Evolutionary conservation across 495 filamentous ascomycete genomes (phyloP), one percentile per base, ranked within the genome.

Genomic region (Patellaria atrata): DNA sequence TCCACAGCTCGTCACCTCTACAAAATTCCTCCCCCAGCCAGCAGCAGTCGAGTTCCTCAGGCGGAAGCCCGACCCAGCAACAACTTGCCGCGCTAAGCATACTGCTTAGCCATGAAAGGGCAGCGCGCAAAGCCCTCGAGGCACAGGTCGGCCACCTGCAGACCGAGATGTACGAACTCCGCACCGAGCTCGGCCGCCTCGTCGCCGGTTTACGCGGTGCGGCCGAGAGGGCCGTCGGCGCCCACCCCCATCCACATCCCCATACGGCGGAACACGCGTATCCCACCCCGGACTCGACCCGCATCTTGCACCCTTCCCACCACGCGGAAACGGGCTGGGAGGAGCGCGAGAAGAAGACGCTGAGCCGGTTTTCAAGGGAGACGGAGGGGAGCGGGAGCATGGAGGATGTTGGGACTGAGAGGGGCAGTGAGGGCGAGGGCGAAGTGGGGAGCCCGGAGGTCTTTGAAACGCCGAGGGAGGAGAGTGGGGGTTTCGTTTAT

Each of bases 401-500:
- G 40, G 19, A n/a, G 17, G 28, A 31, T 2, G 15, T 16, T 3
- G 28, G 2, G 28, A 17, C 15, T 31, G 28, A 31, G 1, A 17
- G 20, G 9, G 28, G 21, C 14, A 35, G 23, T 3, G 34, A 30
- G 17, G 39, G 37, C 25, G 18, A 22, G 11, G 46, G 45, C 20
- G 45, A 48, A 10, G 19, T 50, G 7, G 27, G 27, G 18, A 50
- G 46, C 33, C 46, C 46, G 7, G 46, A 50, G 14, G 35, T 28
- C 0, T 50, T 41, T 41, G 42, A 41, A 5, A 50, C 46, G 31
- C 46, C 46, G 22, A 50, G 38, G 35, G 46, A 50, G 34, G 42
- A 43, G 31, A 28, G n/a, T 3, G 37, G 26, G n/a, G n/a, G n/a
- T n/a, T n/a, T n/a, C n/a, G n/a, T n/a, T n/a, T n/a, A n/a, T n/a